Evolutionary conservation across 306 rosid species (phyloP), one percentile per base, ranked within the genome.

Genomic region (Cicer yamashitae): DNA sequence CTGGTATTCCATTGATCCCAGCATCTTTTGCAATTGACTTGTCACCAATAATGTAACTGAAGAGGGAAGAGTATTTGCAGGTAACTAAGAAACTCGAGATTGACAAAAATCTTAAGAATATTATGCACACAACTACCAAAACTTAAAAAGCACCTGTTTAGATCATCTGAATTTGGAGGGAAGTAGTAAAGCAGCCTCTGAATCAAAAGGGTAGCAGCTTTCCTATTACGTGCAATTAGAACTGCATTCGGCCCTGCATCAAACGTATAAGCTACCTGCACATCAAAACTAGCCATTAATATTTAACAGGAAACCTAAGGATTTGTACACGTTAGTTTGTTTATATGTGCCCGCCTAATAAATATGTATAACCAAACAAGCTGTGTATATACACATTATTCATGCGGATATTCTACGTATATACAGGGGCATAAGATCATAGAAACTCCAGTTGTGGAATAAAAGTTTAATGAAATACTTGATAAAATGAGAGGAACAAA

Each of bases 181-280:
- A 94, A 94, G 84, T 87, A 83, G 93, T 84, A 94, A 14, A 94
- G 94, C 71, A 94, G 84, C 88, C 87, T 90, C 85, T 89, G 94
- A 85, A 94, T 80, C 89, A 94, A 90, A 76, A 82, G 86, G 74
- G 92, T 59, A 50, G 98, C 97, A 50, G 92, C 75, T 87, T 94
- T 71, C 68, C 98, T 86, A 60, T 91, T 77, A 41, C 97, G 96
- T 38, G 98, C 98, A 52, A 94, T 88, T 46, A 94, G 74, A 78
- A 94, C 98, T 0, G 98, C 97, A 78, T 94, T 94, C 5, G 98
- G 97, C 53, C 98, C 98, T n/a, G 99, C 99, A 84, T 94, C 99
- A 81, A 94, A 94, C 70, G 99, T 94, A 77, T 94, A 94, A 48
- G 99, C 97, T 79, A 94, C 99, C 99, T 94, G 87, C 43, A 69